Evolutionary conservation across 2,329 filamentous ascomycete species (phyloP).

Genomic region (Cladosporium sphaerospermum): DNA sequence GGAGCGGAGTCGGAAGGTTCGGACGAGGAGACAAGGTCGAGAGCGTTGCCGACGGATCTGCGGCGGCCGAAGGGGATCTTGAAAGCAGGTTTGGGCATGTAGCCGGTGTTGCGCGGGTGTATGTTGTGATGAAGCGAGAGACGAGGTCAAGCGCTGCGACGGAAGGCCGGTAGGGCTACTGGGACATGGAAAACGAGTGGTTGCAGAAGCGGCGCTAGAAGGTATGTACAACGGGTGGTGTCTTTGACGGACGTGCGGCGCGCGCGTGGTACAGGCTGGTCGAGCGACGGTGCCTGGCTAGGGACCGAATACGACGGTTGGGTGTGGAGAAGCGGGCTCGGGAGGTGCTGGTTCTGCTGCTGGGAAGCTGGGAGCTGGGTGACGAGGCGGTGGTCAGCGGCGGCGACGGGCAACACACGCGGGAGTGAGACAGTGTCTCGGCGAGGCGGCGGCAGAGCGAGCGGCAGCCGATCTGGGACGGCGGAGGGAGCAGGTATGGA

Average conservation of each 20-base stretch:
- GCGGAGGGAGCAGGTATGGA: neutral
- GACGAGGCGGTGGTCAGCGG: neutral
- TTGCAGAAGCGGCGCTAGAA: constrained; percentile 4
- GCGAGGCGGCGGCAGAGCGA: neutral
- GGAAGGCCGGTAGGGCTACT: constrained; percentile 6
- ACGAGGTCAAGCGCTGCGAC: neutral
- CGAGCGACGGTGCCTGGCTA: constrained; percentile 8
- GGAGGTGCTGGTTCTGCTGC: neutral
- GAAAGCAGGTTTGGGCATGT: constrained; percentile 48
- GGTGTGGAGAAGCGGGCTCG: neutral
- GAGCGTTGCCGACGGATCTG: constrained; percentile 47
- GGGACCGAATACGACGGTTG: constrained; percentile 10
- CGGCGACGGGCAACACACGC: neutral
- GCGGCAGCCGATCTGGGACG: neutral
- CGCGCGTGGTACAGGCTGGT: neutral
- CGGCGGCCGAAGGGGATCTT: constrained; percentile 47
- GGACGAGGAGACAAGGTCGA: constrained; percentile 31
- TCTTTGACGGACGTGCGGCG: constrained; percentile 4
- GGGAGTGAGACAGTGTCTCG: neutral
- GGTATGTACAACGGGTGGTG: constrained; percentile 15
- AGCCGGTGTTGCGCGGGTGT: constrained; percentile 19
- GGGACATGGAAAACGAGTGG: constrained; percentile 13
- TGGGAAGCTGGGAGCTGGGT: neutral
- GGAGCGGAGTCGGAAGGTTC: constrained; percentile 14
- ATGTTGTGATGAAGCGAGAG: neutral